Evolutionary conservation across 768 basidiomycete species (phyloP).

Genomic region (Rhodotorula diobovata): DNA sequence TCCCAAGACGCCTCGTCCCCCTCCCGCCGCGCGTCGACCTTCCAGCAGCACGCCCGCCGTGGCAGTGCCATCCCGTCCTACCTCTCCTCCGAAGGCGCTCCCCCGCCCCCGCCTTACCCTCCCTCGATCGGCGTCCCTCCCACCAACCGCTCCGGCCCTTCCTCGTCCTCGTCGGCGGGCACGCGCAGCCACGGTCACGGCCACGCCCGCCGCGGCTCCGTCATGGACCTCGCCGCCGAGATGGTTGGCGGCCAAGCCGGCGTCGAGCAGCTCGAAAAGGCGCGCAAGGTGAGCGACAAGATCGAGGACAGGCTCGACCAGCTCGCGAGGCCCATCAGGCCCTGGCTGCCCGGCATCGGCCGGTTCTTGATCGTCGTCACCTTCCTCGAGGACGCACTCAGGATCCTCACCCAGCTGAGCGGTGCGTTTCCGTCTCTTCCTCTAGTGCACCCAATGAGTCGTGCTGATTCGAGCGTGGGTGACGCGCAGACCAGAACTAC

Average conservation of each 20-base stretch:
- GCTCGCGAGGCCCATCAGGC: constrained; percentile 85
- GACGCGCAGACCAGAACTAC: constrained; percentile 77
- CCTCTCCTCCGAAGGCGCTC: not conserved
- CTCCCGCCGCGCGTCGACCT: constrained; percentile 6
- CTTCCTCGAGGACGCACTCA: constrained; percentile 90
- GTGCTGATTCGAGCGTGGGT: no score
- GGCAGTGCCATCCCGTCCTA: constrained; percentile 3
- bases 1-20: not conserved
- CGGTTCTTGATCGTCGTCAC: constrained; percentile 97
- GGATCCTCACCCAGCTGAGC: constrained; percentile 62
- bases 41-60: constrained; percentile 9
- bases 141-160: not conserved
- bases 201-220: constrained; percentile 19
- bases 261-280: constrained; percentile 40
- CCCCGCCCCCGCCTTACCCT: not conserved
- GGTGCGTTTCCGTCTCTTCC: constrained; percentile 15
- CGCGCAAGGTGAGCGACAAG: constrained; percentile 44
- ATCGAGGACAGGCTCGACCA: constrained; percentile 89
- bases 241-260: constrained; percentile 31
- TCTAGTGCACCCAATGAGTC: no score
- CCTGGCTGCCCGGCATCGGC: constrained; percentile 88
- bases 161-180: not conserved
- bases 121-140: not conserved
- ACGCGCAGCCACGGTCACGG: constrained; percentile 8
- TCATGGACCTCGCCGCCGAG: constrained; percentile 35